Evolutionary conservation across 108 stramenopile species (phyloP), one percentile per base, ranked within the genome.

Genomic region (Skeletonema menzelii): DNA sequence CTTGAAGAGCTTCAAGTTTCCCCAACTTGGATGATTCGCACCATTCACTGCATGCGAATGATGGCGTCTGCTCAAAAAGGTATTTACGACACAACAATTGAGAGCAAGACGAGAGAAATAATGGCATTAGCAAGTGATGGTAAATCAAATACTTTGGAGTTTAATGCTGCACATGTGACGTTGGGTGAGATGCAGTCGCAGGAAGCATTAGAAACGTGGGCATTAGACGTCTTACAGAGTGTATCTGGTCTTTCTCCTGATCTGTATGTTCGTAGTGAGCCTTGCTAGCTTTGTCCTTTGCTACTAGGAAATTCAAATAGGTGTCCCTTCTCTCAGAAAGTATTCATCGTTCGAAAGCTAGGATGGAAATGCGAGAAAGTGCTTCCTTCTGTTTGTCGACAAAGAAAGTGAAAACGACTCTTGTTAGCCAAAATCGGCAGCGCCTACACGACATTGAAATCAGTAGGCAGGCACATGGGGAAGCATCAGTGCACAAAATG

Each of bases 161-260:
- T 46, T 28, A 19, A 53, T 31, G 13, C 49, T 31, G 65, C 65
- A 53, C 65, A 67, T 19, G 32, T 67, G 13, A 53, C 12, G 28
- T 19, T 53, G 44, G 65, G 53, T 8, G 65, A 67, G 28, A 53
- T 67, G 31, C 65, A 67, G 28, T 67, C 65, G 13, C 49, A 34
- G n/a, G 65, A 67, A 67, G 65, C 49, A 53, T 26, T 67, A 1
- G 49, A 47, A 31, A 67, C 31, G 20, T 67, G 65, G 65, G 65
- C 65, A 30, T 49, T 22, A 12, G 49, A 32, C 44, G 65, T 49
- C 27, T 32, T 67, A 31, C 47, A 55, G 8, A 67, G 65, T 55
- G 49, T 67, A 32, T 53, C 65, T 56, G 28, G 27, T 31, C 19
- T 67, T 17, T 7, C 53, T 19, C 46, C 34, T 32, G 49, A 31